A percentile compares a stretch with the other conserved stretches of the same genome.
These are phyloP conservation scores for Aspergillus sp. DNA, from an alignment of 2,329 filamentous ascomycete genomes.

Conservation along the genomic window DNA sequence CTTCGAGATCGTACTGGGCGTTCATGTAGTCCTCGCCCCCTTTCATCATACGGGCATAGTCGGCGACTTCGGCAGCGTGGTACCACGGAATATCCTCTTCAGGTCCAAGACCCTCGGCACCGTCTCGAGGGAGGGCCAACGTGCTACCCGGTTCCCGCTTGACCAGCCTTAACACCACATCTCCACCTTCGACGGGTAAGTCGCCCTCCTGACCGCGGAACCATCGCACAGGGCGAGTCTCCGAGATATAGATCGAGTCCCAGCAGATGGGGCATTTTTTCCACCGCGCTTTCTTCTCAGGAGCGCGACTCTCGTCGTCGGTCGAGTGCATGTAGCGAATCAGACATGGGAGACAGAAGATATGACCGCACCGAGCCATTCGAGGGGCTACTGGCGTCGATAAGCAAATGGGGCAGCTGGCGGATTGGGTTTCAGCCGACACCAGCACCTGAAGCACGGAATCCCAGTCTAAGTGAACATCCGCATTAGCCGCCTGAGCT, in stretches of 20 bases:
- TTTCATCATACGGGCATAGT: conserved; percentile 95
- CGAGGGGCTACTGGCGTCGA: conserved; percentile 88
- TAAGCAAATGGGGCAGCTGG: conserved; percentile 92
- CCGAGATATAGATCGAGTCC: conserved; percentile 88
- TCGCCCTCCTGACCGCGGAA: conserved; percentile 85
- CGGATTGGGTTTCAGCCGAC: conserved; percentile 81
- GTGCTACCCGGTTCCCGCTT: conserved; percentile 78
- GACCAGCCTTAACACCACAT: conserved; percentile 85
- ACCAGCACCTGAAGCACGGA: conserved; percentile 88
- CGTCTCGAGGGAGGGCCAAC: conserved; percentile 81
- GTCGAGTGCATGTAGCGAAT: conserved; percentile 93
- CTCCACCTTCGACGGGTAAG: conserved; percentile 76
- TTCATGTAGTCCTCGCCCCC: conserved; percentile 86
- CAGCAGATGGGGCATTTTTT: conserved; percentile 97
- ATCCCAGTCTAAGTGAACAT: conserved; percentile 87
- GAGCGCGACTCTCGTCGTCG: conserved; percentile 64
- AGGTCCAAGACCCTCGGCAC: conserved; percentile 66
- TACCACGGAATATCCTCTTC: conserved; percentile 89
- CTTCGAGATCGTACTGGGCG: conserved; percentile 75
- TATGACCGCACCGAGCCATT: conserved; percentile 97
- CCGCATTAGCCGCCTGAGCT: conserved; percentile 78
- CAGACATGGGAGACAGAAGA: conserved; percentile 90
- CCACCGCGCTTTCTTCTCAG: conserved; percentile 72
- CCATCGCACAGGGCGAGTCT: conserved; percentile 85
- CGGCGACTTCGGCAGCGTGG: conserved; percentile 87